Base-by-base conservation (phyloP, 2,329 filamentous ascomycete genomes). In the Aureobasidium leucospermi region DNA sequence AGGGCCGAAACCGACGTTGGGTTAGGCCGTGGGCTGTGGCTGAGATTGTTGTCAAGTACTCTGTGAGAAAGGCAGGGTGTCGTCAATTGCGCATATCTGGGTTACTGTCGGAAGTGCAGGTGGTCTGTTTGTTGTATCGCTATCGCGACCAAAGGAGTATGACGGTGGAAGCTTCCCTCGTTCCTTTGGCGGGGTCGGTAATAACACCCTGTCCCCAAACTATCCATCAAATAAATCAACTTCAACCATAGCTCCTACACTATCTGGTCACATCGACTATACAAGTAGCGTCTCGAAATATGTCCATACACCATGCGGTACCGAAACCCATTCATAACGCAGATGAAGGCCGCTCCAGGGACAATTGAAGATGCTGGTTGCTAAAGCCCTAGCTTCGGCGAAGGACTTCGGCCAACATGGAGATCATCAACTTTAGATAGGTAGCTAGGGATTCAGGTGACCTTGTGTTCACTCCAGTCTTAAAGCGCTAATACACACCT, bases 111-210 rank as follows among this genome's bases (percentile, higher is more conserved):
- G 16, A 10, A 36, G 34, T 36, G 34, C 23, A 23, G n/a, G 47
- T 49, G 16, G 19, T 2, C 16, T 52, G 36, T 52, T 52, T 52
- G 49, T 52, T 52, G 48, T 51, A 39, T 42, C 19, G 23, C 36
- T 8, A 32, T 43, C 23, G 51, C 28, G 16, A 55, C 23, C 5
- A 28, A 31, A 28, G 29, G 11, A 41, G 34, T 55, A 55, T 55
- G 51, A 55, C 39, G 51, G 51, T 55, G 38, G 38, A 41, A 55
- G 51, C 51, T 53, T 41, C 38, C 48, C 23, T 19, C 13, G 13
- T 53, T 41, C 38, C 48, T 15, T 19, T 19, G 13, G 48, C 29
- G 49, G 49, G 49, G 49, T 42, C 23, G 49, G 29, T 31, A 16
- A 31, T 42, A 13, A 29, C 51, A 55, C 51, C 51, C 38, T 43